A percentile compares a stretch with the other conserved stretches of the same genome.
Conservation (phyloP, 139 green algal genomes). For the Micractinium sp. region DNA sequence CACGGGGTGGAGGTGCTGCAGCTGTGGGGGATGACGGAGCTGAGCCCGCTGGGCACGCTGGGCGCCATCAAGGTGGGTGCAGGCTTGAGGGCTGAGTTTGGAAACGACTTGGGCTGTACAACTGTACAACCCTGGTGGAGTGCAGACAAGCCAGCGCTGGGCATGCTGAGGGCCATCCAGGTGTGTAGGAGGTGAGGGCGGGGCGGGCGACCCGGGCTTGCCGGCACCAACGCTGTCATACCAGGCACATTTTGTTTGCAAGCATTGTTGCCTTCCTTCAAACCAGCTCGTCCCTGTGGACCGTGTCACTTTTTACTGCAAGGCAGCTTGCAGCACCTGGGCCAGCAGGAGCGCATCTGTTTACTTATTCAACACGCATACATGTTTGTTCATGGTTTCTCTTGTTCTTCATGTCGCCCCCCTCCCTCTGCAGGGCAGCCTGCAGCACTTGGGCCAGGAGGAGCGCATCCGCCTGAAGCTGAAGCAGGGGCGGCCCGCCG, state of each 20-base stretch:
- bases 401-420: background rate
- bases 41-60: slow-evolving; percentile 68
- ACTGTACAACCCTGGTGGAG: too few relatives aligned
- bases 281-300: too few relatives aligned
- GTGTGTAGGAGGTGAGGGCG: too few relatives aligned
- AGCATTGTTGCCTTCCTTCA: too few relatives aligned
- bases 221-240: too few relatives aligned
- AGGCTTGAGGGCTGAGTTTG: background rate
- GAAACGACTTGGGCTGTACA: background rate
- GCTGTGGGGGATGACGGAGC: slow-evolving; percentile 82
- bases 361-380: background rate
- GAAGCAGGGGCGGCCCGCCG: slow-evolving; percentile 48
- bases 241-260: too few relatives aligned
- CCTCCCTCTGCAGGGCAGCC: slow-evolving; percentile 14
- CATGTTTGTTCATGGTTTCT: too few relatives aligned
- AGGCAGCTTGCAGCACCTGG: slow-evolving; percentile 31
- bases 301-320: slow-evolving; percentile 3
- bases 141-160: too few relatives aligned
- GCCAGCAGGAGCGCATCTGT: slow-evolving; percentile 32
- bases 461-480: slow-evolving; percentile 43
- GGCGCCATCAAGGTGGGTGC: slow-evolving; percentile 52
- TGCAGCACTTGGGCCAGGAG: slow-evolving; percentile 32
- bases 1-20: slow-evolving; percentile 69
- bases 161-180: too few relatives aligned
- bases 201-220: too few relatives aligned